Evolutionary conservation across 2,329 filamentous ascomycete species (phyloP), one percentile per base, ranked within the genome.

Genomic region (Akanthomyces muscarius): DNA sequence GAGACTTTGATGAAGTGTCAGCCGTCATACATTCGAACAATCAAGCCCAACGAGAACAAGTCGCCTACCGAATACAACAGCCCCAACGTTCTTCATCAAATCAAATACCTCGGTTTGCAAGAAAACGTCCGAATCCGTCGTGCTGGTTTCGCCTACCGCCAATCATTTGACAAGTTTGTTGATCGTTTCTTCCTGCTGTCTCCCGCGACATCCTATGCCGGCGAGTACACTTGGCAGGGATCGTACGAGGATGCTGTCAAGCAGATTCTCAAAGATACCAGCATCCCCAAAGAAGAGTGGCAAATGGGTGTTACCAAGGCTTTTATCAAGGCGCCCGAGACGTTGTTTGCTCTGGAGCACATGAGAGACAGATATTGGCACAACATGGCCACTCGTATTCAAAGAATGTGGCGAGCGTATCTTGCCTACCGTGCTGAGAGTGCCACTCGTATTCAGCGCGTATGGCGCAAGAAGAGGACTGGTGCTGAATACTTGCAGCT

Each of bases 11-110:
- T 97, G 93, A 96, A 97, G 77, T 94, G 92, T 63, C 91, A 95
- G 69, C 95, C 95, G 1, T 97, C 93, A 3, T 99, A 99, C 73
- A 99, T 99, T 70, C 91, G 95, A 74, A 99, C 95, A 0, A 98
- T 99, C 80, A 99, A 99, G 78, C 95, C 95, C 1, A 99, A 99
- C 79, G 95, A 99, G 77, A 98, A 97, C 80, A 99, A 98, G 76
- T 97, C 93, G 3, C 89, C 92, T 0, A 88, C 87, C 13, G 95
- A 99, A 73, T 99, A 97, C 76, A 97, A 97, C 69, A 84, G 85
- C 23, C 87, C 88, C 36, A 98, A 98, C 69, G 95, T 99, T 23
- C 83, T 98, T 70, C 95, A 99, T 82, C 95, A 99, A 75, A 92
- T 98, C 83, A 98, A 99, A 74, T 99, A 99, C 71, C 89, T 99